Conservation (phyloP, 441 rosid genomes). For the Pelargonium fulgidum region DNA sequence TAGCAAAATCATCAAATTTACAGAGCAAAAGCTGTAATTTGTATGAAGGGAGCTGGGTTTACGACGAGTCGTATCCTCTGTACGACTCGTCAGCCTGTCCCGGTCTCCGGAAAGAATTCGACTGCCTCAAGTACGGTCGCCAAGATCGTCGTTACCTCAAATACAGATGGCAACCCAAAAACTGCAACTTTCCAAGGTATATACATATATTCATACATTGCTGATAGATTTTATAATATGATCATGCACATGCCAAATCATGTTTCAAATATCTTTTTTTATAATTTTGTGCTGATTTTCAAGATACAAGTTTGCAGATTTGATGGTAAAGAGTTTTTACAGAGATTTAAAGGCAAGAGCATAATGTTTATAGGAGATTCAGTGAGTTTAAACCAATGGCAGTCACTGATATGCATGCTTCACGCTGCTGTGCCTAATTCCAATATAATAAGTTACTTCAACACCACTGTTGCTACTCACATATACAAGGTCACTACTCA, state of each 20-base stretch:
- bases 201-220: too few relatives aligned
- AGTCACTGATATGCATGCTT: conserved; percentile 37
- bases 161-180: conserved; percentile 39
- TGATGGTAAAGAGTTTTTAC: conserved; percentile 29
- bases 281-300: too few relatives aligned
- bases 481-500: conserved; percentile 34
- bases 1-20: conserved; percentile 1
- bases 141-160: conserved; percentile 31
- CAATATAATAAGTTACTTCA: conserved; percentile 19
- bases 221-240: too few relatives aligned
- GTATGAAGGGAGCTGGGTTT: conserved; percentile 38
- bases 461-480: conserved; percentile 19
- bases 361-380: conserved; percentile 46
- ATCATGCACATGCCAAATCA: too few relatives aligned
- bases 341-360: conserved; percentile 29
- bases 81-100: conserved; percentile 34
- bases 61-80: conserved; percentile 32
- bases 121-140: conserved; percentile 40
- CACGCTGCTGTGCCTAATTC: conserved; percentile 30
- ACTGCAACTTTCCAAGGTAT: conserved; percentile 34
- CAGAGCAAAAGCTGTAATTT: conserved; percentile 22
- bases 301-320: conserved; percentile 24
- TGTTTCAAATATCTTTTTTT: too few relatives aligned
- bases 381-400: conserved; percentile 40
- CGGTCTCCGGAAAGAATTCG: conserved; percentile 33